Base-by-base conservation (phyloP, 163 green algal genomes). In the Chloroidium sp. region DNA sequence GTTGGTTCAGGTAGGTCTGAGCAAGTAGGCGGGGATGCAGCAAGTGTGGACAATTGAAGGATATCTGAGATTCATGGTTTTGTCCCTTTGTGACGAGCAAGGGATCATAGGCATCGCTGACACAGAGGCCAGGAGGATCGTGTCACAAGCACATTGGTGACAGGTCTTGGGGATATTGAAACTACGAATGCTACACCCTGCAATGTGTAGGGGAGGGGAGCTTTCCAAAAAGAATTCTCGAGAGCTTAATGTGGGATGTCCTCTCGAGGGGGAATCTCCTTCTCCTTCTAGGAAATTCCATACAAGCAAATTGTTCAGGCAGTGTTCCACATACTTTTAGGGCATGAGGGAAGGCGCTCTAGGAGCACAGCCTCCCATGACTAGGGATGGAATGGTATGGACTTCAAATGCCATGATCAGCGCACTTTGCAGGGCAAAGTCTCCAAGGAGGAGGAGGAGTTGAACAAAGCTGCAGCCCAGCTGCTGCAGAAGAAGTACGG, bases 401-500 rank as follows among this genome's bases (percentile, higher is more conserved):
- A 36, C 36, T 36, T 36, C 36, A 36, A 36, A 36, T 36, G 36
- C 36, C 64, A 81, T 81, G 74, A 82, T 69, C 58, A 6, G 58
- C 4, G 4, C 4, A 10, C 61, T 36, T 4, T 61, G 57, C 64
- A 81, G 77, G 77, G 67, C 36, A 61, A 6, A 76, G 62, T 57
- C 13, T n/a, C 57, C 62, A 76, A n/a, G 69, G 57, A 72, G 36
- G 36, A 82, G 0, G 59, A 62, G 61, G 77, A 77, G 3, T 62
- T 86, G 4, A 72, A 69, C 3, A 62, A 12, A 61, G 36, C 80
- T 60, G 82, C 85, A 36, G 85, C 62, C 4, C 59, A 83, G 79
- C 3, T 6, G 6, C 80, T 84, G 75, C 67, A 69, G 77, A 82
- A 82, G 77, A 76, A 61, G 61, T 88, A 90, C 75, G 78, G 60